Evolutionary conservation across 768 basidiomycete genomes (phyloP), one percentile per base, ranked within the genome.

Genomic region (Termitomyces sp.): DNA sequence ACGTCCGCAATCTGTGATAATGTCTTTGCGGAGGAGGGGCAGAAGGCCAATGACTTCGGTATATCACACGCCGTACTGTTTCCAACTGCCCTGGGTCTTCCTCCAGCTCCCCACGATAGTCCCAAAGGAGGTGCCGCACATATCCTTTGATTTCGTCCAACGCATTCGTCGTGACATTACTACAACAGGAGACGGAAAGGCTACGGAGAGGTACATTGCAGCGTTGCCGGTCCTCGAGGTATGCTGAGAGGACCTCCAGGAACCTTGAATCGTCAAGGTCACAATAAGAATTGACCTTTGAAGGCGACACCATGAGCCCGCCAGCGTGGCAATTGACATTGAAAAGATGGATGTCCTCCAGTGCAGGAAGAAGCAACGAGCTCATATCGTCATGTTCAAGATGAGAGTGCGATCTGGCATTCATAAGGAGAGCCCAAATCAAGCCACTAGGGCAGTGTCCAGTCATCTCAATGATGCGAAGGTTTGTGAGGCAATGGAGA

Each of bases 241-340:
- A 70, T 10, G 71, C 65, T 20, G 69, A 62, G 16, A 76, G 65
- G 4, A 78, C 76, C 43, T 78, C 76, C 46, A 78, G 66, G 61
- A 77, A 78, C 18, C 73, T 67, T 9, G 76, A 77, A 60, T 78
- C 76, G 61, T 77, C 77, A 47, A 75, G 66, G 56, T 77, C 73
- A 51, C 50, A 63, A 53, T 73, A 66, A 1, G 74, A 76, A 60
- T 78, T 73, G 36, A 72, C 60, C 26, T 64, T 67, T 5, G 58
- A 66, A 23, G 66, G 63, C 9, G 72, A 71, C 28, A 75, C 68
- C 77, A 78, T 78, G 60, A 71, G 72, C 23, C 77, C 76, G 23
- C 76, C 77, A 48, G 71, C 69, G 38, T 73, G 74, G 50, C 75
- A 77, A 54, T 78, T 73, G 8, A 76, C 67, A 12, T 70, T 67